Conservation (phyloP, 169 alveolate genomes). For the Plasmodium chabaudi region DNA sequence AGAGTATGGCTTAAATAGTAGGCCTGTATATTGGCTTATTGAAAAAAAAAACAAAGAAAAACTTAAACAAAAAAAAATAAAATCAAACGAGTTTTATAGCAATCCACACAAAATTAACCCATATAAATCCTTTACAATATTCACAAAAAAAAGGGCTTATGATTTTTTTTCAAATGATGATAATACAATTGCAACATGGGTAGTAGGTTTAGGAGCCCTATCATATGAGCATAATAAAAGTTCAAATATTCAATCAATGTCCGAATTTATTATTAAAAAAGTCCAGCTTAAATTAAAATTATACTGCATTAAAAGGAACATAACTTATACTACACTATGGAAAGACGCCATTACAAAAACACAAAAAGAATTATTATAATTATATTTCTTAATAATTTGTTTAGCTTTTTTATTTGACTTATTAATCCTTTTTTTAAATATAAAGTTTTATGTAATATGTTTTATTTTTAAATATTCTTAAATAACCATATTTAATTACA, state of each 20-base stretch:
- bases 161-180: slow-evolving; percentile 67
- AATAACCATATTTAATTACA: no score
- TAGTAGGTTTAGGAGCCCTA: slow-evolving; percentile 45
- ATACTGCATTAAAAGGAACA: slow-evolving; percentile 41
- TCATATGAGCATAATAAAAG: slow-evolving; percentile 35
- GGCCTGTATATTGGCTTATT: slow-evolving; percentile 75
- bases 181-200: slow-evolving; percentile 55
- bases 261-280: slow-evolving; percentile 61
- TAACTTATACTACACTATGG: slow-evolving; percentile 52
- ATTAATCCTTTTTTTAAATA: background rate
- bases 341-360: slow-evolving; percentile 50
- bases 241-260: slow-evolving; percentile 53
- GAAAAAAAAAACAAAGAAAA: slow-evolving; percentile 51
- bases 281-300: slow-evolving; percentile 48
- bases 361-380: slow-evolving; percentile 18
- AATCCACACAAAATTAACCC: slow-evolving; percentile 36
- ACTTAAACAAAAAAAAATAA: slow-evolving; percentile 36
- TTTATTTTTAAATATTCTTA: no score
- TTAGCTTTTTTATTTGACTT: background rate
- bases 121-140: slow-evolving; percentile 43
- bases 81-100: slow-evolving; percentile 18
- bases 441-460: background rate
- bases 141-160: slow-evolving; percentile 50
- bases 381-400: background rate
- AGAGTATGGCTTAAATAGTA: slow-evolving; percentile 56